Evolutionary conservation across 1,284 basidiomycete species (phyloP).

Genomic region (Rhodotorula mucilaginosa): DNA sequence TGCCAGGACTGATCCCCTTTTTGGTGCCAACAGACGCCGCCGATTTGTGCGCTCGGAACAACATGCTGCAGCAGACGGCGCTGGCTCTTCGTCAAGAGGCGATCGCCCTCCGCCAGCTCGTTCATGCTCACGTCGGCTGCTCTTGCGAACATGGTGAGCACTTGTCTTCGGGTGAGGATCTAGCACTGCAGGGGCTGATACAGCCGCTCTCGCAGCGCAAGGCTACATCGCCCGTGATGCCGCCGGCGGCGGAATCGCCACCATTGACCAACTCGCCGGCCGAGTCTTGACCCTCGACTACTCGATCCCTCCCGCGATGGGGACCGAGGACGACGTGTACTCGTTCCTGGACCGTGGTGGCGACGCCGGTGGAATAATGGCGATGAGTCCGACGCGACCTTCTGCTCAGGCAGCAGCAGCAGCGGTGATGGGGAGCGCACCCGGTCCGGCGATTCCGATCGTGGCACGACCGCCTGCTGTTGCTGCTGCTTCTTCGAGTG

Average conservation of each 20-base stretch:
- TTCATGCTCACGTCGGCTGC: constrained; percentile 27
- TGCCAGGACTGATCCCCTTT: background rate
- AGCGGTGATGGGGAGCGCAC: too few relatives aligned
- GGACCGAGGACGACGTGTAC: constrained; percentile 32
- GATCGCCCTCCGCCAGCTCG: constrained; percentile 23
- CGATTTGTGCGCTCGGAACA: constrained; percentile 27
- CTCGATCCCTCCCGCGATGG: constrained; percentile 26
- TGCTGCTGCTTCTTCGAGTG: too few relatives aligned
- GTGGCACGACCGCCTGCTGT: background rate
- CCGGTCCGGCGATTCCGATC: constrained; percentile 3
- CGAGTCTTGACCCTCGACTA: constrained; percentile 31
- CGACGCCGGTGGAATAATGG: background rate
- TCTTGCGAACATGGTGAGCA: constrained; percentile 29
- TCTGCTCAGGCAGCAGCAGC: too few relatives aligned
- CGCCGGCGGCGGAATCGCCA: constrained; percentile 30
- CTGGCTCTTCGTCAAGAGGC: constrained; percentile 32
- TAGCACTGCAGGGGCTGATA: too few relatives aligned
- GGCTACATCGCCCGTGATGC: constrained; percentile 35
- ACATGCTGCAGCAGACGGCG: constrained; percentile 24
- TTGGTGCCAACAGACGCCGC: constrained; percentile 20
- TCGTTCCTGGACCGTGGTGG: constrained; percentile 21
- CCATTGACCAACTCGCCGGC: constrained; percentile 35
- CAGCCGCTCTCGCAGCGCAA: constrained; percentile 5
- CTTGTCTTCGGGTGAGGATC: background rate
- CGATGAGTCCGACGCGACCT: background rate